A percentile compares a stretch with the other conserved stretches of the same genome.
Evolutionary conservation across 2,329 filamentous ascomycete species (phyloP).

Genomic region (Catunica adiposa): DNA sequence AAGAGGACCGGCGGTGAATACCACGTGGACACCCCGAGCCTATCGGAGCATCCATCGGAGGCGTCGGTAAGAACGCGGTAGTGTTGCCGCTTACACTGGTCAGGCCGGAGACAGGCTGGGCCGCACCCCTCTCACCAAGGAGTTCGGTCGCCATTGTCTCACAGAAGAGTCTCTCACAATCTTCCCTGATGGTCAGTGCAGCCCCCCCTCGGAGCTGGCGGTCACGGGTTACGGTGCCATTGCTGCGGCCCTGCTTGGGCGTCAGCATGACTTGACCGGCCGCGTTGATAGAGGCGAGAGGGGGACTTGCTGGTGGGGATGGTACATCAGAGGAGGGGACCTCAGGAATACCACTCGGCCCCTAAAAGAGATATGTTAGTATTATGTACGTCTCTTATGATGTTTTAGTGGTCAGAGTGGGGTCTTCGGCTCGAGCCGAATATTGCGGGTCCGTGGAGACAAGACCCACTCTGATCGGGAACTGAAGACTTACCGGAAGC

Average conservation of each 20-base stretch:
- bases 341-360: constrained; percentile 92
- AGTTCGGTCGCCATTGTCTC: constrained; percentile 87
- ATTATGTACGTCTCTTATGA: constrained; percentile 2
- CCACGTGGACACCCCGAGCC: neutral
- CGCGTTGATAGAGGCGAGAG: constrained; percentile 56
- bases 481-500: constrained; percentile 45
- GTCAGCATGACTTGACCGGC: constrained; percentile 49
- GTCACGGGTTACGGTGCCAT: constrained; percentile 22
- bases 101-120: constrained; percentile 66
- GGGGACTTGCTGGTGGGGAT: constrained; percentile 76
- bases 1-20: neutral
- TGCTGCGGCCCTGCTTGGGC: constrained; percentile 31
- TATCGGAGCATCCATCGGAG: constrained; percentile 16
- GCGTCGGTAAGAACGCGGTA: neutral
- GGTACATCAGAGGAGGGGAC: constrained; percentile 70
- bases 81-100: constrained; percentile 45
- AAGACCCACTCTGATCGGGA: neutral
- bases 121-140: constrained; percentile 81
- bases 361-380: constrained; percentile 26
- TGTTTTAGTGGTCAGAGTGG: neutral
- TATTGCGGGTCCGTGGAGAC: neutral
- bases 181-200: constrained; percentile 91
- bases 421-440: neutral
- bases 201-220: constrained; percentile 64
- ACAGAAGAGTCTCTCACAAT: constrained; percentile 99